Evolutionary conservation across 1,284 basidiomycete species (phyloP).

Genomic region (Earliella scabrosa): DNA sequence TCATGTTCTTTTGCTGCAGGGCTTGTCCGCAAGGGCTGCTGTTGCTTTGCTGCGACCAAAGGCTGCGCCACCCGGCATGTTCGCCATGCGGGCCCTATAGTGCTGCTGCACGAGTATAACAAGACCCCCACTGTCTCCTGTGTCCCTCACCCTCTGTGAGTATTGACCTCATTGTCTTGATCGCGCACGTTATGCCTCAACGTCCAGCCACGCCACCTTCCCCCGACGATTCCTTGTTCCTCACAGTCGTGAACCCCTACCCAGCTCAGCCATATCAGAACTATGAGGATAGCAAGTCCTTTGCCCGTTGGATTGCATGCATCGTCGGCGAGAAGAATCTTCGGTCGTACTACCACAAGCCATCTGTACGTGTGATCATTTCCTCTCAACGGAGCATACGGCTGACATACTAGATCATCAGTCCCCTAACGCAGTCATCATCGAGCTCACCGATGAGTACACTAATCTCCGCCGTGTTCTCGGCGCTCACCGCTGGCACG

Average conservation of each 20-base stretch:
- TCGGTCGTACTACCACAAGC: conserved; percentile 63
- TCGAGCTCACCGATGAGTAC: conserved; percentile 55
- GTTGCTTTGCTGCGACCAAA: not conserved
- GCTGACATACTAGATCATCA: conserved; percentile 27
- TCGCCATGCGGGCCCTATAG: too few species aligned
- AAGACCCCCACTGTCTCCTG: too few species aligned
- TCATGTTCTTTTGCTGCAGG: not conserved
- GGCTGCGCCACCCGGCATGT: not conserved
- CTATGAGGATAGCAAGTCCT: conserved; percentile 50
- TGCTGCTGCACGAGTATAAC: not conserved
- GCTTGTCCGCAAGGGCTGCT: not conserved
- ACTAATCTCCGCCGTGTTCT: conserved; percentile 49
- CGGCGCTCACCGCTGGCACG: conserved; percentile 67
- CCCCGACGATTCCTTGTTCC: conserved; percentile 60
- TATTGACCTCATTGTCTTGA: not conserved
- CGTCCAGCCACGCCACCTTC: conserved; percentile 55
- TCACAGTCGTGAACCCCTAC: conserved; percentile 65
- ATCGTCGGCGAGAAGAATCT: conserved; percentile 52
- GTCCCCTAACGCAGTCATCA: conserved; percentile 68
- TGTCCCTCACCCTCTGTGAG: not conserved
- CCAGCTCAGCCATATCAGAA: conserved; percentile 61
- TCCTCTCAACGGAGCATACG: not conserved
- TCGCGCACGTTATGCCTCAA: conserved; percentile 53
- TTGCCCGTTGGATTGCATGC: conserved; percentile 68
- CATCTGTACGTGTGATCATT: conserved; percentile 50